phyloP scores from a whole-genome alignment of 1,284 basidiomycete genomes.

The Waitea zeae region DNA sequence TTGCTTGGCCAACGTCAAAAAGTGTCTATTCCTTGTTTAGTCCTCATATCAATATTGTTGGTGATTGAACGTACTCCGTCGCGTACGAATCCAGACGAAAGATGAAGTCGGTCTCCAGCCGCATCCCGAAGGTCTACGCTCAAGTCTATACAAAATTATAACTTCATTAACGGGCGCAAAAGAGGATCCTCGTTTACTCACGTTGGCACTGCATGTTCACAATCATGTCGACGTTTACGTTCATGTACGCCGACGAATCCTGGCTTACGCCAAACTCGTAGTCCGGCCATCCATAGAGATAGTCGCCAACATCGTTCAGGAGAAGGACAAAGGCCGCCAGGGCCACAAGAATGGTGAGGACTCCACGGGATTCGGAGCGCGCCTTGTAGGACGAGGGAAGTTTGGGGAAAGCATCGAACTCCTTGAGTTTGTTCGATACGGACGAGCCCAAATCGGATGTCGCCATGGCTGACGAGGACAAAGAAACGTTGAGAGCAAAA shows the following conservation, averaged over 20 bases:
- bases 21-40: conserved; percentile 44
- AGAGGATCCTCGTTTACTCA: conserved; percentile 30
- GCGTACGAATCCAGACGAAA: conserved; percentile 71
- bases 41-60: conserved; percentile 1
- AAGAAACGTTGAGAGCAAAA: too few relatives aligned
- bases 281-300: conserved; percentile 81
- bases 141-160: conserved; percentile 31
- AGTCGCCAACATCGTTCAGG: conserved; percentile 81
- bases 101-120: conserved; percentile 78
- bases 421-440: conserved; percentile 27
- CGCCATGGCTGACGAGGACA: not conserved
- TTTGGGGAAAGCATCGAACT: conserved; percentile 82
- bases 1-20: conserved; percentile 77
- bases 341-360: conserved; percentile 71
- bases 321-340: conserved; percentile 59
- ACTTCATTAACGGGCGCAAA: not conserved
- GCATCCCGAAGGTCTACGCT: conserved; percentile 86
- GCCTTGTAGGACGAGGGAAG: conserved; percentile 78
- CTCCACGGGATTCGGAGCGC: conserved; percentile 73
- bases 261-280: conserved; percentile 75
- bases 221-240: conserved; percentile 79
- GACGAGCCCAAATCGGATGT: not conserved
- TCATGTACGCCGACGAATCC: conserved; percentile 42
- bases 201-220: conserved; percentile 88
- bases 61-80: conserved; percentile 49